Base-by-base conservation (phyloP, 106 monocot genomes). In the Acorus gramineus region DNA sequence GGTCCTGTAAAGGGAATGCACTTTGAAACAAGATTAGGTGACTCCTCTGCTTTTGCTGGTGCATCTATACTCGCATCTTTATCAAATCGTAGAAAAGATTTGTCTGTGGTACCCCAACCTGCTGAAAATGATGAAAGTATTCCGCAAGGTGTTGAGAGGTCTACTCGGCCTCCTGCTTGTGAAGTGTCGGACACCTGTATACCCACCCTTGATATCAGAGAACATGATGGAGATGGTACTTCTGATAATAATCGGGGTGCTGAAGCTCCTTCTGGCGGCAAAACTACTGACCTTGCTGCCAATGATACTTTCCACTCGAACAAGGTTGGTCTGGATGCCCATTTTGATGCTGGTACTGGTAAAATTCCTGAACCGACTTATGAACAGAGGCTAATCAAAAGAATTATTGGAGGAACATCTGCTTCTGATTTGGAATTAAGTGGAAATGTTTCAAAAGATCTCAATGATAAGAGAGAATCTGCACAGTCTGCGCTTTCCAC, bases 41-140 rank as follows among this genome's bases (percentile, higher is more conserved):
- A 98, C 49, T 65, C 78, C 7, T 88, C 81, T 58, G 81, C 76
- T 67, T 75, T 81, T 63, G 83, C 85, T 79, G 89, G 83, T 42
- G 85, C 91, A 66, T 80, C 85, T 73, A 76, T 86, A 73, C 68
- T 92, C 11, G 88, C 85, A 56, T 85, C 96, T 59, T 46, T 87
- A 48, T 92, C 84, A 47, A 79, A 77, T 79, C 69, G 74, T 70
- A 76, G 66, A 55, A 77, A 92, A 59, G 82, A 82, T 59, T 6
- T 71, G 12, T 55, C 77, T 45, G 73, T 60, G 57, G 65, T 78
- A 63, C 78, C 85, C 45, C 66, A 70, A 14, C 62, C 63, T 49
- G 61, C 71, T 52, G 69, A 79, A 60, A 87, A 82, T 75, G 88
- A 76, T 84, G 73, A 81, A 61, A 60, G 80, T 65, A 12, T 52